Evolutionary conservation across 352 stramenopile species (phyloP).

Genomic region (Pythium aristosporum): DNA sequence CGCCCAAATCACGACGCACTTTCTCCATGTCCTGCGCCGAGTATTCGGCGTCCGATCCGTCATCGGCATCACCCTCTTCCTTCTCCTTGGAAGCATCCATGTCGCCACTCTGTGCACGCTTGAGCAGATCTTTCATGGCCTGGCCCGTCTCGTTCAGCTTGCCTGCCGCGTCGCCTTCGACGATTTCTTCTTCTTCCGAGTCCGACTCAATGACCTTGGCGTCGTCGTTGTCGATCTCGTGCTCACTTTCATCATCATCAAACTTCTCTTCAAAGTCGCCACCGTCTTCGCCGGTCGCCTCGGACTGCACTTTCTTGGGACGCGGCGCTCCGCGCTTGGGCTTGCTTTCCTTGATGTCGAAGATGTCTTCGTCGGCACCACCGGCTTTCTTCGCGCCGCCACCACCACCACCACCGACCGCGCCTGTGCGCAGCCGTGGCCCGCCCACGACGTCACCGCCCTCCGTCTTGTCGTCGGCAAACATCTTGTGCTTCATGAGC

Average conservation of each 20-base stretch:
- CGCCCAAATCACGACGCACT: slow-evolving; percentile 72
- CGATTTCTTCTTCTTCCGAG: slow-evolving; percentile 78
- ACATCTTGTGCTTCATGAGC: slow-evolving; percentile 89
- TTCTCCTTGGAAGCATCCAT: slow-evolving; percentile 55
- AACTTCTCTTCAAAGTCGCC: slow-evolving; percentile 89
- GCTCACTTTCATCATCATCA: slow-evolving; percentile 84
- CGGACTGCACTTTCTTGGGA: slow-evolving; percentile 49
- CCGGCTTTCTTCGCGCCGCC: slow-evolving; percentile 37
- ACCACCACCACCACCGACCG: slow-evolving; percentile 34
- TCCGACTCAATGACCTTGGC: slow-evolving; percentile 62
- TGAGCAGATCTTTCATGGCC: slow-evolving; percentile 83
- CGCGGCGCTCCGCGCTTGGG: slow-evolving; percentile 47
- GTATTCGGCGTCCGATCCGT: slow-evolving; percentile 61
- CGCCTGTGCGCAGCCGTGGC: slow-evolving; percentile 68
- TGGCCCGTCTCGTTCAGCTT: slow-evolving; percentile 83
- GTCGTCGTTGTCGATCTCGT: slow-evolving; percentile 77
- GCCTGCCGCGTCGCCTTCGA: slow-evolving; percentile 59
- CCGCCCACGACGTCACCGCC: slow-evolving; percentile 54
- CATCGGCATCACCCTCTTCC: slow-evolving; percentile 48
- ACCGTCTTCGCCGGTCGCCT: slow-evolving; percentile 74
- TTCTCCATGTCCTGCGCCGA: slow-evolving; percentile 83
- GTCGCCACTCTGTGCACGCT: slow-evolving; percentile 72
- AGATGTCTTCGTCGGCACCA: slow-evolving; percentile 59
- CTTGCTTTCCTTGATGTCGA: slow-evolving; percentile 52
- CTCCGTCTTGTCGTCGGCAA: slow-evolving; percentile 68